Base-by-base conservation (phyloP, 768 basidiomycete species). In the Rhizopogon vinicolor region DNA sequence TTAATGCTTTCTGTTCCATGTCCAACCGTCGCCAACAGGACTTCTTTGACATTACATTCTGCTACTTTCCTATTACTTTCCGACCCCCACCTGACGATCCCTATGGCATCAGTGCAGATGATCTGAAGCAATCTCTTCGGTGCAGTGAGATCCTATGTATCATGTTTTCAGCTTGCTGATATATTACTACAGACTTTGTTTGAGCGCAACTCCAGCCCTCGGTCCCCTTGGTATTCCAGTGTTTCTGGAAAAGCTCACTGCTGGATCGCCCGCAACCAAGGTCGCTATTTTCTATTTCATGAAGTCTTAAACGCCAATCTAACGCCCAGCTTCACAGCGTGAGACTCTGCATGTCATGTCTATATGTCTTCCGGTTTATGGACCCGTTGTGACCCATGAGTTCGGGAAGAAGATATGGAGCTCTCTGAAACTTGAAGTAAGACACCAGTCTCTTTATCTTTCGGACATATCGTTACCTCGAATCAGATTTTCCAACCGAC, bases 11-110 rank as follows among this genome's bases (percentile, higher is more conserved):
- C 42, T 3, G 22, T 28, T 28, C 7, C 13, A 22, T 22, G 41
- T 39, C 18, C 45, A 28, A 16, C 35, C 29, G 16, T 53, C 41
- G 28, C 39, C 40, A n/a, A 6, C 61, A 98, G 93, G 82, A 87
- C 51, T 75, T 98, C 46, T 98, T 96, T 73, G 92, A 98, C 63
- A 86, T 98, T 66, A 90, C 87, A 0, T 98, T 95, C 69, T 98
- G 97, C 69, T 99, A 99, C 69, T 99, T 98, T 73, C 97, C 97
- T 0, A 98, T 99, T 54, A 92, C 93, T 0, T 99, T 97, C 74
- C 82, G 89, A 55, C 93, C 96, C 8, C 93, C 95, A 16, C 89
- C 93, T 1, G 87, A 93, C 61, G 94, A 98, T 65, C 93, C 93
- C 16, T 94, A 96, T 68, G 89, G 89, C 3, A 95, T 99, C 56